Conservation (phyloP, 2,329 filamentous ascomycete genomes). For the Botrytis fabae region DNA sequence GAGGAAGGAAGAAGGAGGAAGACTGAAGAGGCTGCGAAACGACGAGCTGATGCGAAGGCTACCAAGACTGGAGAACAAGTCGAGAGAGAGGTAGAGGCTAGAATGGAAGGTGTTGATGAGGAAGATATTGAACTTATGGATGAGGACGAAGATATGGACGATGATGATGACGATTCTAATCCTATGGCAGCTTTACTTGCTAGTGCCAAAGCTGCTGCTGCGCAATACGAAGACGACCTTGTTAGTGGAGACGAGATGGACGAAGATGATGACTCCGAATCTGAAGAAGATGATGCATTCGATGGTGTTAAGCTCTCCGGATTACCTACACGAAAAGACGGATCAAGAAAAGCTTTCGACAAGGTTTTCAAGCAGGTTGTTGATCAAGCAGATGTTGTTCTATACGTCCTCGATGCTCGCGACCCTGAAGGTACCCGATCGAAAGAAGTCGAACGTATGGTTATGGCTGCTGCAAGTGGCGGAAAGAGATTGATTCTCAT, state of each 20-base stretch:
- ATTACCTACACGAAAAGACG: slow-evolving; percentile 55
- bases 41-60: slow-evolving; percentile 71
- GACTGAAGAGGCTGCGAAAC: slow-evolving; percentile 72
- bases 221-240: slow-evolving; percentile 63
- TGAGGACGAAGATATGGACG: slow-evolving; percentile 55
- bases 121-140: slow-evolving; percentile 53
- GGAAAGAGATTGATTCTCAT: slow-evolving; percentile 88
- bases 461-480: slow-evolving; percentile 83
- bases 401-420: slow-evolving; percentile 90
- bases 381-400: slow-evolving; percentile 82
- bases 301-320: slow-evolving; percentile 53
- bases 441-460: slow-evolving; percentile 83
- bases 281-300: slow-evolving; percentile 48
- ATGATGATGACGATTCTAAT: slow-evolving; percentile 68
- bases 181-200: slow-evolving; percentile 91
- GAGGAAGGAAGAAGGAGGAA: slow-evolving; percentile 83
- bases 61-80: slow-evolving; percentile 57
- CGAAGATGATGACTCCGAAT: slow-evolving; percentile 53
- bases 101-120: slow-evolving; percentile 48
- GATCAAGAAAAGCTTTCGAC: slow-evolving; percentile 84
- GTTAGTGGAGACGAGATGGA: slow-evolving; percentile 53
- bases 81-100: slow-evolving; percentile 47
- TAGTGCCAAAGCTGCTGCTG: slow-evolving; percentile 76
- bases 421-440: slow-evolving; percentile 90
- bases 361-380: slow-evolving; percentile 95